phyloP scores from a whole-genome alignment of 495 filamentous ascomycete genomes.

The Staphylotrichum tortipilum region DNA sequence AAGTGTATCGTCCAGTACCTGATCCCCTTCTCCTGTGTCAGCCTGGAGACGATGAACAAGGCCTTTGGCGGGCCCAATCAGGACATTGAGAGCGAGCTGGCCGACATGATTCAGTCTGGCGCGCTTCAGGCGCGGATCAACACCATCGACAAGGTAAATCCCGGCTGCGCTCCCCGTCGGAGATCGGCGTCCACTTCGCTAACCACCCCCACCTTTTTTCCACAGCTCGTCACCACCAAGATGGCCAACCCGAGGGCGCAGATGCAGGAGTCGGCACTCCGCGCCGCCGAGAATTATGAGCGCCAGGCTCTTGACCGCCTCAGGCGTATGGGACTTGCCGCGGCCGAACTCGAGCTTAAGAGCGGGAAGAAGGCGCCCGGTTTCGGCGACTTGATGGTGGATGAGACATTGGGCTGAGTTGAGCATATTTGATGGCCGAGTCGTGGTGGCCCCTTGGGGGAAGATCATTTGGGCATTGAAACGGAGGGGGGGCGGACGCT shows the following conservation, averaged over 20 bases:
- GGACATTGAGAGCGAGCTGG: conserved; percentile 66
- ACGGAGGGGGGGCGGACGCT: too few relatives aligned
- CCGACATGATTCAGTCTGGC: conserved; percentile 62
- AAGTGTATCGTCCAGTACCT: conserved; percentile 92
- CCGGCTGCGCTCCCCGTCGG: not conserved
- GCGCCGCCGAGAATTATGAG: conserved; percentile 63
- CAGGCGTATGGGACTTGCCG: conserved; percentile 61
- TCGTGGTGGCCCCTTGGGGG: too few relatives aligned
- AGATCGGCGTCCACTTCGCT: not conserved
- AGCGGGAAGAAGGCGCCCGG: conserved; percentile 12
- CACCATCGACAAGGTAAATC: conserved; percentile 59
- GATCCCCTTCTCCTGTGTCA: conserved; percentile 69
- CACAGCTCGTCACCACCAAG: conserved; percentile 63
- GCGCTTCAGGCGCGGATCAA: conserved; percentile 76
- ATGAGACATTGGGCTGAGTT: conserved; percentile 5
- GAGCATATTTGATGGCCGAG: too few relatives aligned
- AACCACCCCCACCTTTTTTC: not conserved
- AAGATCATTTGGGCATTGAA: too few relatives aligned
- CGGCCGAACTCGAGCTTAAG: conserved; percentile 67
- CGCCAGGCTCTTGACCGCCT: conserved; percentile 65
- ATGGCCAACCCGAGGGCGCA: conserved; percentile 52
- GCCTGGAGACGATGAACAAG: conserved; percentile 56
- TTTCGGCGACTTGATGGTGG: not conserved
- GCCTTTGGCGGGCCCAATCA: conserved; percentile 51
- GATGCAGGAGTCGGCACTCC: conserved; percentile 59